Conservation (phyloP, 768 basidiomycete genomes). For the Panaeolus cyanescens region DNA sequence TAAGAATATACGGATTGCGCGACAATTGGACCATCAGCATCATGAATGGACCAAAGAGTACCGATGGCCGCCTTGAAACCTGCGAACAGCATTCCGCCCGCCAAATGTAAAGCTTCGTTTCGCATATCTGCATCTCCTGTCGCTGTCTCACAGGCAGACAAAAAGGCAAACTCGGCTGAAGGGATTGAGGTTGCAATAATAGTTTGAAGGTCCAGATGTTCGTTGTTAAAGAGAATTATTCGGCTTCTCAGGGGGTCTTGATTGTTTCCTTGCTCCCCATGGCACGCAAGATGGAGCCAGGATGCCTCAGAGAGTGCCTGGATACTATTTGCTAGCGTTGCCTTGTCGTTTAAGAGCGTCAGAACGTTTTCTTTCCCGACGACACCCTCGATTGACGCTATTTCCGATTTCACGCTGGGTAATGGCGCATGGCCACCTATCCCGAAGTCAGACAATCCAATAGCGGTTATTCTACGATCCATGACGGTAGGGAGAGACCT, state of each 20-base stretch:
- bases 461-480: not conserved
- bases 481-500: not conserved
- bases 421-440: not conserved
- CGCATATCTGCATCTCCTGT: slow-evolving; percentile 27
- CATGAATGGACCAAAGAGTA: slow-evolving; percentile 46
- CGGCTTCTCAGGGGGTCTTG: slow-evolving; percentile 18
- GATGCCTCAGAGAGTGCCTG: slow-evolving; percentile 5
- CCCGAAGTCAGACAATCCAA: not conserved
- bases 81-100: slow-evolving; percentile 40
- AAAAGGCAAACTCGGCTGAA: slow-evolving; percentile 37
- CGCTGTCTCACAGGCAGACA: slow-evolving; percentile 50
- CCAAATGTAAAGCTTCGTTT: slow-evolving; percentile 37
- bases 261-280: slow-evolving; percentile 31
- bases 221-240: slow-evolving; percentile 18
- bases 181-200: slow-evolving; percentile 24
- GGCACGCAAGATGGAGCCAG: slow-evolving; percentile 42
- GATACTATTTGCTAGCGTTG: slow-evolving; percentile 10
- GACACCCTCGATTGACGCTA: slow-evolving; percentile 7
- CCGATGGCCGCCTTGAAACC: slow-evolving; percentile 35
- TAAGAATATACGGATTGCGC: slow-evolving; percentile 22
- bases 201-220: slow-evolving; percentile 17
- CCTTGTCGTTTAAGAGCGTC: slow-evolving; percentile 9
- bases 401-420: slow-evolving; percentile 16
- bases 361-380: not conserved
- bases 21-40: slow-evolving; percentile 34